Conservation (phyloP, 768 basidiomycete genomes). For the Sutorius australiensis region DNA sequence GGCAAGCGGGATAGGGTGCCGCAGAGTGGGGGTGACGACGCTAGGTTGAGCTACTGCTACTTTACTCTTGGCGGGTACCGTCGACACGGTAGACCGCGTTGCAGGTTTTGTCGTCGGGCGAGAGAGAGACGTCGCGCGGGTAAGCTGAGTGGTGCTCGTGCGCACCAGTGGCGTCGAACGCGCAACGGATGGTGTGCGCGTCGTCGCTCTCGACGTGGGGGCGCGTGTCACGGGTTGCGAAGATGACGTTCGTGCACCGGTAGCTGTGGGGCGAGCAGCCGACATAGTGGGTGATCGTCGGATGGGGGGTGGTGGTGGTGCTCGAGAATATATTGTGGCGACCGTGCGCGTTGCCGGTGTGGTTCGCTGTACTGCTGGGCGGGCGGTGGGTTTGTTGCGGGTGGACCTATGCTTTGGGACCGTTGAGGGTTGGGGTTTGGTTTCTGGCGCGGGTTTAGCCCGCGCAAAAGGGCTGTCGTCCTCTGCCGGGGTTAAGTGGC, state of each 20-base stretch:
- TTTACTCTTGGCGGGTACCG: constrained; percentile 10
- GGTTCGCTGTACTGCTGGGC: constrained; percentile 9
- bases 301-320: constrained; percentile 11
- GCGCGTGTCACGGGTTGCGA: constrained; percentile 26
- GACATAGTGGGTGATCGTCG: constrained; percentile 8
- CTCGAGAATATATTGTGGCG: constrained; percentile 4
- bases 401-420: background rate
- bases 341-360: background rate
- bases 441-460: constrained; percentile 3
- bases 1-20: background rate
- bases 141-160: background rate
- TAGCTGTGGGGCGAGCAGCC: constrained; percentile 7
- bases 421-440: constrained; percentile 11
- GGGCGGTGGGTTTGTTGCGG: constrained; percentile 1
- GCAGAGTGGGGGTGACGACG: background rate
- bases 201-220: constrained; percentile 19
- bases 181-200: constrained; percentile 14
- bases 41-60: background rate
- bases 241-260: background rate
- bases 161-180: constrained; percentile 20
- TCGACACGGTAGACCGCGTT: constrained; percentile 3
- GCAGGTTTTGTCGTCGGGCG: constrained; percentile 10
- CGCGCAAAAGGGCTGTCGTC: constrained; percentile 30
- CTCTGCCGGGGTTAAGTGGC: constrained; percentile 8
- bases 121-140: constrained; percentile 5